Evolutionary conservation across 805 yeast genomes (phyloP).

Genomic region (Barnettozyma californica): DNA sequence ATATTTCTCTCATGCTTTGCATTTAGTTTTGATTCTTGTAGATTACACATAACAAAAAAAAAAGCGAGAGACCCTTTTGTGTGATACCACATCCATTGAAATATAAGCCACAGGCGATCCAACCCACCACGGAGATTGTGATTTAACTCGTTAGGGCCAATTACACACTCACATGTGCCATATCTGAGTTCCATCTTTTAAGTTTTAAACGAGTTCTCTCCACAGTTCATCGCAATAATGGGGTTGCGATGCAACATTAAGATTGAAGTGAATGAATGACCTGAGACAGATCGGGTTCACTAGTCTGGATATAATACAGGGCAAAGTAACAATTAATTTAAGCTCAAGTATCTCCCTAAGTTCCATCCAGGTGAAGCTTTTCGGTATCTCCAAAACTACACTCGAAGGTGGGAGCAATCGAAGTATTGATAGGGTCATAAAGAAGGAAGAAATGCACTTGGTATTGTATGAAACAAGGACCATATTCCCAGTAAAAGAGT

Average conservation of each 20-base stretch:
- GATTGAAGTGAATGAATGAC: conserved; percentile 8
- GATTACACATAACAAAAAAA: not conserved
- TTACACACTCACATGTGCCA: too few species aligned
- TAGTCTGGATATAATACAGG: conserved; percentile 39
- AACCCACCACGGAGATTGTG: too few species aligned
- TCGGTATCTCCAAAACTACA: conserved; percentile 39
- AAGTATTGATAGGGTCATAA: conserved; percentile 1
- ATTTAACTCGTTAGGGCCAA: too few species aligned
- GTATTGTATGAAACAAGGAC: conserved; percentile 40
- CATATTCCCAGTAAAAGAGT: conserved; percentile 46
- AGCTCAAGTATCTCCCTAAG: conserved; percentile 35
- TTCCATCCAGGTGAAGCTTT: conserved; percentile 43
- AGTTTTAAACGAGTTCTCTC: too few species aligned
- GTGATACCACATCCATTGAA: too few species aligned
- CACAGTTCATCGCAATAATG: too few species aligned
- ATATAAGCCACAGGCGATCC: not conserved
- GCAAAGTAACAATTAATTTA: conserved; percentile 35
- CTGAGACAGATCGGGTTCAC: conserved; percentile 29
- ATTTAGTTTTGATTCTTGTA: not conserved
- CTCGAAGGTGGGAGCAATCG: conserved; percentile 22
- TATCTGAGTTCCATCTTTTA: too few species aligned
- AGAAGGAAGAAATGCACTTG: conserved; percentile 28
- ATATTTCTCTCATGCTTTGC: not conserved
- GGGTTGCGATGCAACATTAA: conserved; percentile 6
- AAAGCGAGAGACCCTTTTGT: not conserved